Base-by-base conservation (phyloP, 768 basidiomycete species). In the Pilatotrama ljubarskyi region DNA sequence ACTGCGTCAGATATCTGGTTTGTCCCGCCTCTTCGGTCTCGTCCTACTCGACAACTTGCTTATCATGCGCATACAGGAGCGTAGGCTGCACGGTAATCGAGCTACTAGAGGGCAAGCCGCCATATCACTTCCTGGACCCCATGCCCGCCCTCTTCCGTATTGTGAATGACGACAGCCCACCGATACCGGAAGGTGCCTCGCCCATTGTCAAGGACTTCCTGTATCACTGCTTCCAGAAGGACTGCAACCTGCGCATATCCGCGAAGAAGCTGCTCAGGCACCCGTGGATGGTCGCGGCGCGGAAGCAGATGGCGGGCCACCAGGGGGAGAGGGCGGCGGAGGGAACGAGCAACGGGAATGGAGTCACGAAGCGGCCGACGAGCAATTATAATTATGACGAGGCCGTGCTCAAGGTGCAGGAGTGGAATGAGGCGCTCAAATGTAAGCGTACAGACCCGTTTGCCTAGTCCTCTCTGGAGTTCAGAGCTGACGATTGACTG, bases 61-160 rank as follows among this genome's bases (percentile, higher is more conserved):
- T 35, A 35, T 59, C 3, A 10, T 15, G 18, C 18, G 8, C 37
- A 26, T 37, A 2, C 56, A 84, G 82, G 85, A 92, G 90, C 66
- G 92, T 97, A 11, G 97, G 97, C 14, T 98, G 95, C 69, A 91
- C 96, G n/a, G 95, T 98, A 5, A 95, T 99, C 58, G 97, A 99
- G 69, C 83, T 99, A 5, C 75, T 95, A 25, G 87, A 88, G 68
- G 88, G 96, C 3, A 94, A 91, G 63, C 97, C 96, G 6, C 97
- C 97, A 1, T 97, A 98, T 73, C 92, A 96, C 74, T 90, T 88
- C 67, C 84, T 98, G 41, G 93, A 94, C 63, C 97, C 97, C 2
- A 97, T 99, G 95, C 97, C 95, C 46, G 97, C 97, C 1, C 84
- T 99, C 25, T 99, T 97, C 76, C 87, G 97, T 52, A 98, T 99